Percentiles rank a stretch among this genome's conserved stretches.
phyloP scores from a whole-genome alignment of 345 rosid genomes.

The Excoecaria cochinchinensis region DNA sequence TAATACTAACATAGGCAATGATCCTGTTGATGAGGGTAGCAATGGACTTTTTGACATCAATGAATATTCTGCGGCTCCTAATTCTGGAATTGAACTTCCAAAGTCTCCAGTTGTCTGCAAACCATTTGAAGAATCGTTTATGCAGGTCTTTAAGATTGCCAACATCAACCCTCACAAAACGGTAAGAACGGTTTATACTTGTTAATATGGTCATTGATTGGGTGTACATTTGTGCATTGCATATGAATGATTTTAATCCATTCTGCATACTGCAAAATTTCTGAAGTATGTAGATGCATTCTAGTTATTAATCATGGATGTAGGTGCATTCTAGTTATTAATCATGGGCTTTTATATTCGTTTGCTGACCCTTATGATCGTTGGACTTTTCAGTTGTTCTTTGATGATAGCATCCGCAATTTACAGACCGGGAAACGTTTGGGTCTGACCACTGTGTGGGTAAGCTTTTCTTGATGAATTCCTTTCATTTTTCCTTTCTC shows the following conservation, averaged over 20 bases:
- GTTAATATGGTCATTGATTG: not conserved
- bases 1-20: constrained; percentile 35
- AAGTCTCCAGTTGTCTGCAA: constrained; percentile 72
- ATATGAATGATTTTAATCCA: not conserved
- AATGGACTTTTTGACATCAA: constrained; percentile 51
- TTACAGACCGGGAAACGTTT: constrained; percentile 17
- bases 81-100: constrained; percentile 44
- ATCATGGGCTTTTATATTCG: not conserved
- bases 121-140: constrained; percentile 63
- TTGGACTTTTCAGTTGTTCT: constrained; percentile 22
- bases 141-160: constrained; percentile 57
- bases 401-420: constrained; percentile 29
- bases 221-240: not conserved
- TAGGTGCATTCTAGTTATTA: too few relatives aligned
- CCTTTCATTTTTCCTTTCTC: not conserved
- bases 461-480: constrained; percentile 1
- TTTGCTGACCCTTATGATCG: not conserved
- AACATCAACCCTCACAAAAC: constrained; percentile 61
- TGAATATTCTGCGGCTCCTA: constrained; percentile 13
- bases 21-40: constrained; percentile 43
- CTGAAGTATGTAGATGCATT: not conserved
- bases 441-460: constrained; percentile 26
- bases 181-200: constrained; percentile 35
- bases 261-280: not conserved
- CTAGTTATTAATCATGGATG: not conserved